A percentile compares a stretch with the other conserved stretches of the same genome.
These are phyloP conservation scores for Elymus sibiricus DNA, from an alignment of 176 grass and related monocot species.

Conservation along the genomic window DNA sequence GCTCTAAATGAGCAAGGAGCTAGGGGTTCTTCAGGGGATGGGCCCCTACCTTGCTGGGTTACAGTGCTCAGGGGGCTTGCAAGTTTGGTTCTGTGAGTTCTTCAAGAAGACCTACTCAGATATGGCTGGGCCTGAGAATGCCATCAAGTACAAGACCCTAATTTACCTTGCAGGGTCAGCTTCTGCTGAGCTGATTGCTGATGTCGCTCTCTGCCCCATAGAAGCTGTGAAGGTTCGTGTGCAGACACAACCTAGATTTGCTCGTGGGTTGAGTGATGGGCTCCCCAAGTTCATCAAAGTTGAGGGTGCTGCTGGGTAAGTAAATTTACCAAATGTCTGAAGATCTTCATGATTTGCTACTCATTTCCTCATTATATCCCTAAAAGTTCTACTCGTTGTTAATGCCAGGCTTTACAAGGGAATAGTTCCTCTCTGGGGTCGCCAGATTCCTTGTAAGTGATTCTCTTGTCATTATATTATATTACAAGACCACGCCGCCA, in stretches of 20 bases:
- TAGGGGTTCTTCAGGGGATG: no score
- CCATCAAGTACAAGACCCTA: slow-evolving; percentile 62
- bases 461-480: slow-evolving; percentile 3
- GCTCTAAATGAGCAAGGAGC: no score
- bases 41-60: no score
- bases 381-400: no score
- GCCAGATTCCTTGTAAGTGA: neutral
- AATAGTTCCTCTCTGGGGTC: no score
- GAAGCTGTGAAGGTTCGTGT: slow-evolving; percentile 31
- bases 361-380: neutral
- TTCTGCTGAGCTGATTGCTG: slow-evolving; percentile 66
- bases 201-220: slow-evolving; percentile 63
- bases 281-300: slow-evolving; percentile 62
- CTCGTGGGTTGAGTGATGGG: slow-evolving; percentile 57
- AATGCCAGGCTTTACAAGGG: no score
- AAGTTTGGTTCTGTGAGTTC: slow-evolving; percentile 58
- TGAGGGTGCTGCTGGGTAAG: slow-evolving; percentile 56
- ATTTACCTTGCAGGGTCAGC: slow-evolving; percentile 65
- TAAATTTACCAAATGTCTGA: neutral
- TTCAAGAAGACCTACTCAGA: slow-evolving; percentile 80
- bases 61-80: neutral
- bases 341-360: neutral
- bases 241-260: slow-evolving; percentile 52
- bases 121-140: slow-evolving; percentile 58
- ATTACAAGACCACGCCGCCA: no score